These are phyloP conservation scores for Leavenworthia alabamica DNA, from an alignment of 345 rosid species.

Conservation along the genomic window DNA sequence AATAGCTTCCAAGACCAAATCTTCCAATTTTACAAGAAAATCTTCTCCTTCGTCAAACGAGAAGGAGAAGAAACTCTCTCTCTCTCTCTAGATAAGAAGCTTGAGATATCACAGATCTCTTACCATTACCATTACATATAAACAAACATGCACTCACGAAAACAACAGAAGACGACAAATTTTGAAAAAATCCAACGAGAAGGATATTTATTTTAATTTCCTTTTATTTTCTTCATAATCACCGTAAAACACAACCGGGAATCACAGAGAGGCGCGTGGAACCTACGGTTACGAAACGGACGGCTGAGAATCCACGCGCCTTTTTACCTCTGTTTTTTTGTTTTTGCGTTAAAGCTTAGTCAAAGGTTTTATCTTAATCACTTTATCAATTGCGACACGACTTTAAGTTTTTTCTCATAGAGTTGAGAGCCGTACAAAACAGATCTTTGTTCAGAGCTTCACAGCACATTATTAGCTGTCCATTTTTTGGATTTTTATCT, in stretches of 20 bases:
- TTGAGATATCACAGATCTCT: slow-evolving; percentile 9
- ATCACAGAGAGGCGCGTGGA: slow-evolving; percentile 31
- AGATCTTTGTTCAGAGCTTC: too few relatives aligned
- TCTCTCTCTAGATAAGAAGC: slow-evolving; percentile 6
- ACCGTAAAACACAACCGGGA: background rate
- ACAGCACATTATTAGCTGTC: slow-evolving; percentile 28
- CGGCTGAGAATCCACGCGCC: slow-evolving; percentile 33
- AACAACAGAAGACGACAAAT: slow-evolving; percentile 7
- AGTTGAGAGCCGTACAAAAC: slow-evolving; percentile 33
- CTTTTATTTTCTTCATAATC: background rate
- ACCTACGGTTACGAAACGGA: slow-evolving; percentile 17
- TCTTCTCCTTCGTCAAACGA: too few relatives aligned
- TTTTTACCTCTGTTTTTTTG: too few relatives aligned
- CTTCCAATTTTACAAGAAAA: background rate
- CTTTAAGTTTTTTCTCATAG: background rate
- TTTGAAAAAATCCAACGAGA: background rate
- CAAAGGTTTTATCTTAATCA: slow-evolving; percentile 3
- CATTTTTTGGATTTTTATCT: background rate
- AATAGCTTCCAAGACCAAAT: background rate
- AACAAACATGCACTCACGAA: background rate
- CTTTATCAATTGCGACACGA: slow-evolving; percentile 25
- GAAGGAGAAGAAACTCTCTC: too few relatives aligned
- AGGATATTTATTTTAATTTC: background rate
- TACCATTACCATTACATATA: slow-evolving; percentile 24
- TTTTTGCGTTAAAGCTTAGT: too few relatives aligned